Percentiles rank a stretch among this genome's conserved stretches.
Evolutionary conservation across 139 green algal species (phyloP).

Genomic region (Yamagishiella unicocca): DNA sequence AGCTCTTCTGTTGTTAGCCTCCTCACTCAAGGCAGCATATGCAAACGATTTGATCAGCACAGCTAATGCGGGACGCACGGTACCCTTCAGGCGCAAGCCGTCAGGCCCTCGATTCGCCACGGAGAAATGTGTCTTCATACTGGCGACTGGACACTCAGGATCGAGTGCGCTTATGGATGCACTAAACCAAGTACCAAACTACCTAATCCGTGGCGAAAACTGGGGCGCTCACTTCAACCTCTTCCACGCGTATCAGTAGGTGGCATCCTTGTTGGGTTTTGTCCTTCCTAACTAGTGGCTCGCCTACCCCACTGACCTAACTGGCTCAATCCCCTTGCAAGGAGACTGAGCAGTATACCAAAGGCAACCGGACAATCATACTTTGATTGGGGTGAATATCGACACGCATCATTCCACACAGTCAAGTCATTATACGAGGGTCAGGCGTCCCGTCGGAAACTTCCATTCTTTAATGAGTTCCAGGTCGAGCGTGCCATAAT

Average conservation of each 20-base stretch:
- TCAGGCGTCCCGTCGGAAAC: background rate
- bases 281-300: background rate
- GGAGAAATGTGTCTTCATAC: background rate
- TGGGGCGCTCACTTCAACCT: constrained; percentile 22
- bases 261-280: background rate
- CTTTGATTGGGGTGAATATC: constrained; percentile 1
- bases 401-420: constrained; percentile 21
- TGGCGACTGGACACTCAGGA: background rate
- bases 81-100: too few species aligned
- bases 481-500: background rate
- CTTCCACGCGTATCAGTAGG: constrained; percentile 22
- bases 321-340: too few species aligned
- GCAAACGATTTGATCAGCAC: too few species aligned
- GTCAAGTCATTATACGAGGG: constrained; percentile 15
- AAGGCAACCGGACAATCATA: background rate
- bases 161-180: constrained; percentile 15
- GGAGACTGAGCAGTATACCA: background rate
- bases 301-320: background rate
- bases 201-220: constrained; percentile 25
- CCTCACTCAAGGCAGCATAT: too few species aligned
- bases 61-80: too few species aligned
- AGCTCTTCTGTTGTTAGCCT: too few species aligned
- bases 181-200: constrained; percentile 19
- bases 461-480: constrained; percentile 15
- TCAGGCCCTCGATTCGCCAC: background rate